Conservation (phyloP, 2,329 filamentous ascomycete genomes). For the Lasiodiplodia sp. region DNA sequence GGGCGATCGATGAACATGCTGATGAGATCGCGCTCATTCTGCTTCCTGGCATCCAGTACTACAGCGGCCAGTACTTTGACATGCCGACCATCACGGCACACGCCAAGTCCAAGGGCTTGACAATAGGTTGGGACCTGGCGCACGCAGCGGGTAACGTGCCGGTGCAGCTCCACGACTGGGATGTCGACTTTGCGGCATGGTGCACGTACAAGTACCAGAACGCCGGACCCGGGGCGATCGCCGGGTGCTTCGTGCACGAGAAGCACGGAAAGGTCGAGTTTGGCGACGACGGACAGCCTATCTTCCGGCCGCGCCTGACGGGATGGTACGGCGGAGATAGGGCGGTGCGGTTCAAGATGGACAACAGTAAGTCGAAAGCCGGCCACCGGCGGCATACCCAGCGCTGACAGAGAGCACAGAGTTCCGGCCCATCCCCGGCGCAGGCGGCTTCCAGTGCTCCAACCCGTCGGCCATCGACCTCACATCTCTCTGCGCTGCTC, state of each 20-base stretch:
- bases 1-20: constrained; percentile 28
- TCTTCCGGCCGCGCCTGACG: constrained; percentile 65
- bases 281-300: constrained; percentile 44
- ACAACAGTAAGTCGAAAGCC: constrained; percentile 54
- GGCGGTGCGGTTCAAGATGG: constrained; percentile 75
- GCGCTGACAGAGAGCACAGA: constrained; percentile 33
- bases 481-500: constrained; percentile 66
- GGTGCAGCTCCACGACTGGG: constrained; percentile 32
- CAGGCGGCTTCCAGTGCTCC: constrained; percentile 73
- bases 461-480: constrained; percentile 76
- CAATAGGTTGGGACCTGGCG: constrained; percentile 32
- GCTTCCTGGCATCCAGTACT: constrained; percentile 32
- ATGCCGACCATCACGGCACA: constrained; percentile 31
- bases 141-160: constrained; percentile 32
- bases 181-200: constrained; percentile 32
- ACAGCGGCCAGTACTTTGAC: constrained; percentile 32
- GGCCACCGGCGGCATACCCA: background rate
- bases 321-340: constrained; percentile 81
- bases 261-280: constrained; percentile 38
- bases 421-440: constrained; percentile 72
- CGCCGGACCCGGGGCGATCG: constrained; percentile 30
- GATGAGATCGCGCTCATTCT: constrained; percentile 31
- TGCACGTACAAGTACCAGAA: constrained; percentile 34
- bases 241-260: constrained; percentile 31
- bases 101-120: constrained; percentile 30